Evolutionary conservation across 441 rosid species (phyloP).

Genomic region (Euphorbia celastroides): DNA sequence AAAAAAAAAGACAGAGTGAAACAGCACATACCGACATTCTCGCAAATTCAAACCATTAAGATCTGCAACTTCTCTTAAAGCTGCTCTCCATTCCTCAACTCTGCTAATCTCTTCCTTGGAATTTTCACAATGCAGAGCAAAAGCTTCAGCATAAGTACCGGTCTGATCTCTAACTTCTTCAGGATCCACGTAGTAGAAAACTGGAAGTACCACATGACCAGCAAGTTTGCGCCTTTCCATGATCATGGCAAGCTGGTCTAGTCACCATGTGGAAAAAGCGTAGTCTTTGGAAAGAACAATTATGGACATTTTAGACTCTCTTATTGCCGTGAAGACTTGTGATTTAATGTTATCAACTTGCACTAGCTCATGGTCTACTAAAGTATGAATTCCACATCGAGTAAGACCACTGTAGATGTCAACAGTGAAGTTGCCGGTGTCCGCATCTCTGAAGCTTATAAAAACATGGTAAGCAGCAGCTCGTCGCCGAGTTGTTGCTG

Average conservation of each 20-base stretch:
- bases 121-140: constrained; percentile 8
- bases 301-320: constrained; percentile 22
- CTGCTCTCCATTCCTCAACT: constrained; percentile 36
- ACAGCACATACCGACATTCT: constrained; percentile 12
- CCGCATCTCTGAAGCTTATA: constrained; percentile 21
- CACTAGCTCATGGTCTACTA: constrained; percentile 15
- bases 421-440: constrained; percentile 24
- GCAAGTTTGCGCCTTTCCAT: constrained; percentile 14
- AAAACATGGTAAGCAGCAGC: constrained; percentile 20
- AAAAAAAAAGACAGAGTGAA: not conserved
- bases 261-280: constrained; percentile 30
- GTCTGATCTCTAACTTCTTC: constrained; percentile 29
- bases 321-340: constrained; percentile 20
- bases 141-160: constrained; percentile 24
- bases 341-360: constrained; percentile 13
- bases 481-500: not conserved
- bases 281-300: constrained; percentile 30
- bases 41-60: constrained; percentile 26
- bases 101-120: constrained; percentile 4
- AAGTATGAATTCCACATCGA: constrained; percentile 17
- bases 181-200: constrained; percentile 36
- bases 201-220: constrained; percentile 27
- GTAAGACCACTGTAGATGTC: constrained; percentile 20
- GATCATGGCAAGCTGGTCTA: constrained; percentile 36
- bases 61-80: constrained; percentile 28